Base-by-base conservation (phyloP, 345 rosid species). In the Crucihimalaya himalaica region DNA sequence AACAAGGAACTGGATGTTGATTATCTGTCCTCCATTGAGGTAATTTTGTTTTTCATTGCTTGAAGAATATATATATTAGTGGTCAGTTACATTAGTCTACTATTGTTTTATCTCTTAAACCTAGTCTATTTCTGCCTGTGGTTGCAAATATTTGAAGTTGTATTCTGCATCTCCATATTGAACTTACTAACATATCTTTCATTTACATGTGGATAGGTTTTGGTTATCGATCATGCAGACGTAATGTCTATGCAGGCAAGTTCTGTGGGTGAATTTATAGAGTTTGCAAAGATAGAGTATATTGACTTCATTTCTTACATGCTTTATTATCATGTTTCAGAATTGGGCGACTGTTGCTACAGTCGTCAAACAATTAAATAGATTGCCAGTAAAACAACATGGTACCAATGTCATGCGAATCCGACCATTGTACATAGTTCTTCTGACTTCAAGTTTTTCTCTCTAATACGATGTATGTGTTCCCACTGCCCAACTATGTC, bases 191-290 rank as follows among this genome's bases (percentile, higher is more conserved):
- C 54, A 48, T 34, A 10, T 52, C 14, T 63, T 69, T 63, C 19
- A 34, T 54, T 69, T 63, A 5, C 63, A 39, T 35, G 51, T 70
- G 55, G 68, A 54, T 88, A 93, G 98, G 88, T 93, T 76, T 86
- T 89, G 79, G 76, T 91, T 67, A 82, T 93, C 71, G 98, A 93
- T 80, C 96, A 93, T 77, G 94, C 97, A 13, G 97, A 93, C 75
- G 85, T 93, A 58, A 89, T 93, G 74, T 81, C 92, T 50, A 83
- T 89, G 94, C 97, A 93, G 98, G 89, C n/a, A n/a, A n/a, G n/a
- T n/a, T n/a, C n/a, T n/a, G n/a, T n/a, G n/a, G n/a, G n/a, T n/a
- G n/a, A n/a, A n/a, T n/a, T n/a, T n/a, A n/a, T n/a, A n/a, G n/a
- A n/a, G n/a, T n/a, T n/a, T n/a, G n/a, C n/a, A n/a, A n/a, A n/a